Conservation (phyloP, 2,329 filamentous ascomycete species). For the Neobulgaria alba region DNA sequence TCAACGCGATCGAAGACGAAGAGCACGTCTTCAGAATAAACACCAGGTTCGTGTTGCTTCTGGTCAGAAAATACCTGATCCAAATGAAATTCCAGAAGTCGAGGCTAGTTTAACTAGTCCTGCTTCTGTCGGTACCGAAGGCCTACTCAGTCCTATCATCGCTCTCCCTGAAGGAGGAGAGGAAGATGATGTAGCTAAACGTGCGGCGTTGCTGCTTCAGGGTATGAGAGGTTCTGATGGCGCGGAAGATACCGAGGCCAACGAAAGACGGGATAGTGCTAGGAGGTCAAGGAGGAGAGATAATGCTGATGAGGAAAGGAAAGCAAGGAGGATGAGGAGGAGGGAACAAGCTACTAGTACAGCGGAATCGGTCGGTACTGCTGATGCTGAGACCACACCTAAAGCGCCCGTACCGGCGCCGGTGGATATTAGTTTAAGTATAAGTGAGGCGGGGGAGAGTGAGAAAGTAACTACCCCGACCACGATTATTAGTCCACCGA, state of each 20-base stretch:
- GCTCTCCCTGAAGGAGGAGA: slow-evolving; percentile 20
- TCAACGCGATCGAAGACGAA: slow-evolving; percentile 77
- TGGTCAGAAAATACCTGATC: slow-evolving; percentile 78
- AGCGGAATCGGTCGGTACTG: slow-evolving; percentile 12
- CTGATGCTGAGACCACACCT: neutral
- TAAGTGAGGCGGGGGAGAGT: slow-evolving; percentile 4
- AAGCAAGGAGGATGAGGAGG: slow-evolving; percentile 51
- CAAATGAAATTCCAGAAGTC: slow-evolving; percentile 51
- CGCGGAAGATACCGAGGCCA: slow-evolving; percentile 42
- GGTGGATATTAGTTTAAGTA: neutral
- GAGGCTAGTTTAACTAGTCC: slow-evolving; percentile 47
- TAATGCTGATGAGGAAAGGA: slow-evolving; percentile 71
- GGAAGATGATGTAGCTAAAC: slow-evolving; percentile 68
- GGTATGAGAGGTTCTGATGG: slow-evolving; percentile 61
- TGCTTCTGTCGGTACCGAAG: slow-evolving; percentile 30
- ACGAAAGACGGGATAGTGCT: slow-evolving; percentile 49
- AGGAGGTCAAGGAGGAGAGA: slow-evolving; percentile 48
- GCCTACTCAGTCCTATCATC: slow-evolving; percentile 18
- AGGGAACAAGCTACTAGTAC: slow-evolving; percentile 47
- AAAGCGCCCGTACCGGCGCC: neutral
- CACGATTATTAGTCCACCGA: slow-evolving; percentile 26
- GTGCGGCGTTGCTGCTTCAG: slow-evolving; percentile 75
- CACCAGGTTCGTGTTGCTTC: slow-evolving; percentile 86
- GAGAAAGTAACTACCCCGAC: slow-evolving; percentile 22
- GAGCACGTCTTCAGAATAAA: slow-evolving; percentile 80